Base-by-base conservation (phyloP, 371 early-diverging fungal genomes). In the Coemansia sp. region DNA sequence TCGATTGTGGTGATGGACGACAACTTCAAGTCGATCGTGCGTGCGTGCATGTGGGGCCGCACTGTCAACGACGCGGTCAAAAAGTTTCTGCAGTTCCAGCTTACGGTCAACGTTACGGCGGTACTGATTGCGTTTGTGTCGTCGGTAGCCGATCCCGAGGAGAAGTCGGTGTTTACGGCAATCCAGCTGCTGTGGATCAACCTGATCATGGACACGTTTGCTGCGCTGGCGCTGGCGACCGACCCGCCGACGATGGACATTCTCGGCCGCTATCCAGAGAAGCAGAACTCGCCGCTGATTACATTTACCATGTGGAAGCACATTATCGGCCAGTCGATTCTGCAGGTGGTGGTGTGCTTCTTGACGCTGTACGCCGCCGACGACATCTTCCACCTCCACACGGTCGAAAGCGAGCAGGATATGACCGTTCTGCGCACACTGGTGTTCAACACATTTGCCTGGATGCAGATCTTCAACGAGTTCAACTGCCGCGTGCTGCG, bases 61-160 rank as follows among this genome's bases (percentile, higher is more conserved):
- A 88, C 92, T 43, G 94, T 98, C 16, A 94, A 92, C 69, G 95
- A 97, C 75, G 86, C 91, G 58, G 92, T 98, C 31, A 87, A 92
- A 56, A 96, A 95, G 81, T 98, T 97, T 79, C 77, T 96, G 76
- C 95, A 96, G 78, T 97, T 97, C 85, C 99, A 98, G 79, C 81
- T 98, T 44, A 92, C 97, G 0, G 95, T 97, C 66, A 98, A 98
- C 79, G 84, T 96, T 64, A 88, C 93, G 6, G 96, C 92, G 18
- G 94, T 95, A 24, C 79, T 86, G 2, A 67, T 91, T 54, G 85
- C 90, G 0, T 83, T 90, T 59, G 67, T 87, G 11, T 81, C 89
- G 52, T 86, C 89, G 16, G 69, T 91, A 5, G 66, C 81, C 36
- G 81, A 83, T 50, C 67, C 68, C 3, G 77, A 84, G 11, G 82